These are phyloP conservation scores for Sugiyamaella lignohabitans DNA, from an alignment of 805 yeast species.

Conservation along the genomic window DNA sequence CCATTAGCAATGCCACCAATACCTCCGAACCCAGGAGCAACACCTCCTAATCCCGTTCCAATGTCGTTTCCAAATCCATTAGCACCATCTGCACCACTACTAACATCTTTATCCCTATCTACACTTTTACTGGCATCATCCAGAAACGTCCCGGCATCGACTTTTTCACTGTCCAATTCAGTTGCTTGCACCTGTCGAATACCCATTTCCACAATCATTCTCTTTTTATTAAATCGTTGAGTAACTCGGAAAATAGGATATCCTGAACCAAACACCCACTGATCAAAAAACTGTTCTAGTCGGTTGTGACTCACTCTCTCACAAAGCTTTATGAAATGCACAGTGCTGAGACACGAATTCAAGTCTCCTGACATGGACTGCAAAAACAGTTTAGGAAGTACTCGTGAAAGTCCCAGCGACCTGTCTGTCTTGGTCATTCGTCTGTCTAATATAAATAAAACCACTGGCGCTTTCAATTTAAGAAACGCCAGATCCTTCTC, in stretches of 20 bases:
- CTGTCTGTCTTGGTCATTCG: constrained; percentile 96
- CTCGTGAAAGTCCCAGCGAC: constrained; percentile 86
- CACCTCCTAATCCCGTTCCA: not conserved
- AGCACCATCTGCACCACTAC: too few species aligned
- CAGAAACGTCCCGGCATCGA: constrained; percentile 35
- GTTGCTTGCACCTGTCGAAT: constrained; percentile 81
- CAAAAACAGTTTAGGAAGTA: constrained; percentile 79
- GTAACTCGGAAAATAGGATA: constrained; percentile 84
- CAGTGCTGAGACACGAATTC: constrained; percentile 68
- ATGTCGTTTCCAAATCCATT: not conserved
- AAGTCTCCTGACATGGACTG: constrained; percentile 96
- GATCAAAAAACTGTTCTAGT: constrained; percentile 75
- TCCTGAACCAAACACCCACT: constrained; percentile 89
- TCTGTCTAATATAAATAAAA: constrained; percentile 74
- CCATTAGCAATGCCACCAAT: too few species aligned
- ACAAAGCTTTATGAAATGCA: constrained; percentile 87
- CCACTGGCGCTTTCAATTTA: constrained; percentile 76
- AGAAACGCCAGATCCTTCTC: constrained; percentile 62
- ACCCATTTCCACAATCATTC: constrained; percentile 91
- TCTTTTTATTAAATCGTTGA: constrained; percentile 86
- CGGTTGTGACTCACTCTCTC: constrained; percentile 88
- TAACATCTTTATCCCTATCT: constrained; percentile 11
- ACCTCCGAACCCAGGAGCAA: too few species aligned
- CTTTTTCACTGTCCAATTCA: constrained; percentile 39
- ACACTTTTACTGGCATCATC: constrained; percentile 34